These are phyloP conservation scores for Suillus luteus DNA, from an alignment of 768 basidiomycete genomes.

Conservation along the genomic window DNA sequence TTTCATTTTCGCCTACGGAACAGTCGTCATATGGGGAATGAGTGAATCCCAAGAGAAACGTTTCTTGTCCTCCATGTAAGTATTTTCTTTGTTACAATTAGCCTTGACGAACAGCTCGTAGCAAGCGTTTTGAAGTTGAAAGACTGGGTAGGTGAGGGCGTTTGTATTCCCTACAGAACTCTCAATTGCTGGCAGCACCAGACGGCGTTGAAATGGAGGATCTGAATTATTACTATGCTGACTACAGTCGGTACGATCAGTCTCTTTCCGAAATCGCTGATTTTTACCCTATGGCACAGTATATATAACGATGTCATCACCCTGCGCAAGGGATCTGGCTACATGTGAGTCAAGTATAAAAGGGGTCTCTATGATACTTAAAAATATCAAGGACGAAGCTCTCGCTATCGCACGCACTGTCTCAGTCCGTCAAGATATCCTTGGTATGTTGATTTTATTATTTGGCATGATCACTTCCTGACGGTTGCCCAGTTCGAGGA, in stretches of 20 bases:
- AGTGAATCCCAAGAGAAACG: conserved; percentile 89
- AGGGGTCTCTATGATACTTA: conserved; percentile 16
- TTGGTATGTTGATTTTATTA: conserved; percentile 49
- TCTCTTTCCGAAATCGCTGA: conserved; percentile 25
- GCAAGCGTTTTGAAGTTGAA: conserved; percentile 93
- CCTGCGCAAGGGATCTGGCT: conserved; percentile 89
- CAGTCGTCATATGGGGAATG: conserved; percentile 98
- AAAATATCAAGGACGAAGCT: conserved; percentile 78
- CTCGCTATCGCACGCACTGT: conserved; percentile 90
- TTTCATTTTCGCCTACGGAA: conserved; percentile 92
- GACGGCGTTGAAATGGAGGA: conserved; percentile 96
- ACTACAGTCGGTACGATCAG: conserved; percentile 80
- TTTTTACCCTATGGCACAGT: conserved; percentile 34
- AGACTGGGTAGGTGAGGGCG: conserved; percentile 60
- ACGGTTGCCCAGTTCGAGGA: conserved; percentile 72
- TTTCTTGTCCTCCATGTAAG: conserved; percentile 88
- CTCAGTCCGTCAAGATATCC: conserved; percentile 97
- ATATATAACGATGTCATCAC: conserved; percentile 99
- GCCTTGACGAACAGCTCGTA: conserved; percentile 34
- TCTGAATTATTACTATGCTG: conserved; percentile 94
- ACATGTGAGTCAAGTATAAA: conserved; percentile 66
- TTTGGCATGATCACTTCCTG: conserved; percentile 8
- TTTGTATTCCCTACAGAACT: conserved; percentile 10
- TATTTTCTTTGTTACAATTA: conserved; percentile 19
- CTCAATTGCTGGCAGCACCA: conserved; percentile 50